Conservation (phyloP, 352 stramenopile genomes). For the Globisporangium splendens region DNA sequence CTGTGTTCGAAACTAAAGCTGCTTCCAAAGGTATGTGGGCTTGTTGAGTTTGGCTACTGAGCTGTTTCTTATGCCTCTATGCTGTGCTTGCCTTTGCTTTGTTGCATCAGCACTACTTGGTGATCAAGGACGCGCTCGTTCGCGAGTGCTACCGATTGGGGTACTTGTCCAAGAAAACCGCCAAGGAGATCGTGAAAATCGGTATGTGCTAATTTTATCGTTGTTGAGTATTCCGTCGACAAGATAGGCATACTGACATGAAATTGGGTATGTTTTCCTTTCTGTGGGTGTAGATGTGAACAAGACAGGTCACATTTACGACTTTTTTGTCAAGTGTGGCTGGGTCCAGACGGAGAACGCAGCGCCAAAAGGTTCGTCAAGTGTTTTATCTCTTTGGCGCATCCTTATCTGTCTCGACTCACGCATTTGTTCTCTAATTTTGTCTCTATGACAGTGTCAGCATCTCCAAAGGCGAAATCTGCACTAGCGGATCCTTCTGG, state of each 20-base stretch:
- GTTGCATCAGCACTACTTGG: constrained; percentile 83
- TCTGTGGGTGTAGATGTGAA: constrained; percentile 66
- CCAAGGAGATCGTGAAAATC: constrained; percentile 90
- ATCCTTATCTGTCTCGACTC: neutral
- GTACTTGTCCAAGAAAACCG: constrained; percentile 70
- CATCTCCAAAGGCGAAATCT: constrained; percentile 9
- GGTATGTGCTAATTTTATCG: constrained; percentile 29
- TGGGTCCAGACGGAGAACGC: constrained; percentile 74
- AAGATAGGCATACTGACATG: constrained; percentile 15
- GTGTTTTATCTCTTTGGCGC: no score
- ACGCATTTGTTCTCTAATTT: neutral
- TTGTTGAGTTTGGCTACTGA: constrained; percentile 1
- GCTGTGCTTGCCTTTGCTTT: neutral
- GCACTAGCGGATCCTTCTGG: neutral
- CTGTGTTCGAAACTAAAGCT: constrained; percentile 90
- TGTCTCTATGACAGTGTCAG: constrained; percentile 5
- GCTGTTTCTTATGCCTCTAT: neutral
- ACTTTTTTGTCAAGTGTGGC: constrained; percentile 89
- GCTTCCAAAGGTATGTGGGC: constrained; percentile 69
- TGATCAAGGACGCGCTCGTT: constrained; percentile 95
- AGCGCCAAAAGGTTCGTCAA: constrained; percentile 44
- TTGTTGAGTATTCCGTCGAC: neutral
- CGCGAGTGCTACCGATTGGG: constrained; percentile 80
- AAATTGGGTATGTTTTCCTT: constrained; percentile 1
- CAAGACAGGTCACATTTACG: constrained; percentile 85